phyloP scores from a whole-genome alignment of 1,284 basidiomycete genomes.

The Ceraceosorus guamensis region DNA sequence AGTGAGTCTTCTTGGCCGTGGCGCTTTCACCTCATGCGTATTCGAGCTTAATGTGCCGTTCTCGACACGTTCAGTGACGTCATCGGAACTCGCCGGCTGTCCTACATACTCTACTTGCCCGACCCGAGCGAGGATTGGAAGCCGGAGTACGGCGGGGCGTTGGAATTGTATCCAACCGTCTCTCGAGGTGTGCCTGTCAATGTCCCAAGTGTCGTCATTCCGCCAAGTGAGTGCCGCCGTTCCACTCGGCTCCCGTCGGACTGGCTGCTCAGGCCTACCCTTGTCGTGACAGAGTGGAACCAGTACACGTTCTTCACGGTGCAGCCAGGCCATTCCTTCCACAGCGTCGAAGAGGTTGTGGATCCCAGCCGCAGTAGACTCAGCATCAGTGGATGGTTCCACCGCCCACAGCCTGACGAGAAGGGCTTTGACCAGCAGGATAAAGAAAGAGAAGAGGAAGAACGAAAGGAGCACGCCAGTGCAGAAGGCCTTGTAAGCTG shows the following conservation, averaged over 20 bases:
- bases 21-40: background rate
- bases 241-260: background rate
- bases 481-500: slow-evolving; percentile 7
- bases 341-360: slow-evolving; percentile 87
- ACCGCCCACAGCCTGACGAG: slow-evolving; percentile 81
- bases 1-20: slow-evolving; percentile 13
- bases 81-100: slow-evolving; percentile 87
- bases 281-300: slow-evolving; percentile 79
- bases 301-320: slow-evolving; percentile 94
- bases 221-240: slow-evolving; percentile 18
- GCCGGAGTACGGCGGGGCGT: slow-evolving; percentile 77
- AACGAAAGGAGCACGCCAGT: slow-evolving; percentile 14
- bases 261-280: slow-evolving; percentile 49
- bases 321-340: slow-evolving; percentile 77
- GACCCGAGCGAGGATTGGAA: slow-evolving; percentile 67
- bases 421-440: slow-evolving; percentile 64
- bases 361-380: slow-evolving; percentile 50
- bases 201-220: slow-evolving; percentile 34
- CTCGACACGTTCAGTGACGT: slow-evolving; percentile 66
- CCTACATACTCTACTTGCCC: slow-evolving; percentile 95
- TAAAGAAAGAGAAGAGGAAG: slow-evolving; percentile 52
- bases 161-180: slow-evolving; percentile 78
- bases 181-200: slow-evolving; percentile 24
- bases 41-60: too few species aligned
- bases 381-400: slow-evolving; percentile 88